Evolutionary conservation across 306 rosid species (phyloP).

Genomic region (Prunus dulcis): DNA sequence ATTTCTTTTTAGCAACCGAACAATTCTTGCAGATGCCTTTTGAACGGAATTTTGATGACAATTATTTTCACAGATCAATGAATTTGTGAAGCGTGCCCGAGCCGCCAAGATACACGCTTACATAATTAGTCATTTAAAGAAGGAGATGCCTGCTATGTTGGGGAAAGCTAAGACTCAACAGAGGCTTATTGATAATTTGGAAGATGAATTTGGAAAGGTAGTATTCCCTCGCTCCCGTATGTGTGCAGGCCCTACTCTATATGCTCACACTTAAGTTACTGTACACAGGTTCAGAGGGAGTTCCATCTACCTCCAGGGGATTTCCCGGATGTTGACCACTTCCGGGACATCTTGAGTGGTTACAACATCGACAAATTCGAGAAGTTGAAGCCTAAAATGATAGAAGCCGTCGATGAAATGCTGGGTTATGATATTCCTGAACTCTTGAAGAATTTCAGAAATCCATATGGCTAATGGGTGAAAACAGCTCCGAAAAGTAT

Average conservation of each 20-base stretch:
- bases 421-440: conserved; percentile 87
- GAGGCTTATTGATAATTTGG: conserved; percentile 69
- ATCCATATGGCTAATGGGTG: conserved; percentile 61
- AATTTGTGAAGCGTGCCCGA: conserved; percentile 89
- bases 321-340: conserved; percentile 77
- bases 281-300: conserved; percentile 82
- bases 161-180: conserved; percentile 90
- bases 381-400: conserved; percentile 71
- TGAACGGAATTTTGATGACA: neutral
- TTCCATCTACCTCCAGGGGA: conserved; percentile 88
- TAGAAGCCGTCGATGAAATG: conserved; percentile 89
- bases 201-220: conserved; percentile 78
- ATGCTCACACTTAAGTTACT: neutral
- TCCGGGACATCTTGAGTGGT: conserved; percentile 55
- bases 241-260: neutral
- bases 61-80: conserved; percentile 64
- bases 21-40: neutral
- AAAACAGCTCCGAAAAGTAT: neutral
- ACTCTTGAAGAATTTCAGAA: conserved; percentile 70
- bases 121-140: conserved; percentile 82
- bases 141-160: conserved; percentile 86
- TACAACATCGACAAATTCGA: conserved; percentile 81
- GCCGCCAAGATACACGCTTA: conserved; percentile 88
- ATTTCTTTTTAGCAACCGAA: neutral
- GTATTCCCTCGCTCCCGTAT: neutral